These are phyloP conservation scores for Grosmannia clavigera DNA, from an alignment of 2,329 filamentous ascomycete species.

Conservation along the genomic window DNA sequence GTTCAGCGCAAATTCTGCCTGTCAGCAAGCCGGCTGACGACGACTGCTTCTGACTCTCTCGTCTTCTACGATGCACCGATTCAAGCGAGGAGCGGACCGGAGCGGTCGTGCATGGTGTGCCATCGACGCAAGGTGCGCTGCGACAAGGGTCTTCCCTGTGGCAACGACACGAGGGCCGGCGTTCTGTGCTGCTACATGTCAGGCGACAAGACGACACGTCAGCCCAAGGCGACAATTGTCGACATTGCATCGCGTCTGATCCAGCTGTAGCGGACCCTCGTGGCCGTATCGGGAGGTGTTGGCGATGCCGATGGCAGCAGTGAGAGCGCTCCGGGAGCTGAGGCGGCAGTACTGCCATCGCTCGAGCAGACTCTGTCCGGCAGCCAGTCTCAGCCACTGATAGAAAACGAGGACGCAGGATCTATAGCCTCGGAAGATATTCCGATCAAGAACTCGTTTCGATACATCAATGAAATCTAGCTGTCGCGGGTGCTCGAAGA, in stretches of 20 bases:
- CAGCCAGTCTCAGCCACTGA: background rate
- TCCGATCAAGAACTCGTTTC: conserved; percentile 10
- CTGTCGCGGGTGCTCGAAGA: conserved; percentile 14
- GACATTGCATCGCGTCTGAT: conserved; percentile 14
- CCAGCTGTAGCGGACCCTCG: conserved; percentile 14
- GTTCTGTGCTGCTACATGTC: conserved; percentile 16
- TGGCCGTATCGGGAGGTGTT: conserved; percentile 12
- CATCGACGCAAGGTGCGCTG: conserved; percentile 16
- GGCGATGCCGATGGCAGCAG: background rate
- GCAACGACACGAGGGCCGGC: conserved; percentile 12
- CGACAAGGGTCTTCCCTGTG: conserved; percentile 15
- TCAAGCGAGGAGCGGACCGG: background rate
- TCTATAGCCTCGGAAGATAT: conserved; percentile 7
- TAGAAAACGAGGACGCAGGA: background rate
- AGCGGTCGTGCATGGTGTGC: conserved; percentile 16
- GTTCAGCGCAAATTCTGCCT: too few relatives aligned
- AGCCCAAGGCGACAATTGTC: conserved; percentile 14
- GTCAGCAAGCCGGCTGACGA: too few relatives aligned
- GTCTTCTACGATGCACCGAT: too few relatives aligned
- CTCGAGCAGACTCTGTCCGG: background rate
- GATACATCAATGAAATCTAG: conserved; percentile 15
- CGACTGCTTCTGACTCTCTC: too few relatives aligned
- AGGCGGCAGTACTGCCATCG: too few relatives aligned
- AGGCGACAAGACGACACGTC: conserved; percentile 6
- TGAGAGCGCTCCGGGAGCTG: too few relatives aligned